phyloP scores from a whole-genome alignment of 2,329 filamentous ascomycete genomes.

The Calonectria pteridis region DNA sequence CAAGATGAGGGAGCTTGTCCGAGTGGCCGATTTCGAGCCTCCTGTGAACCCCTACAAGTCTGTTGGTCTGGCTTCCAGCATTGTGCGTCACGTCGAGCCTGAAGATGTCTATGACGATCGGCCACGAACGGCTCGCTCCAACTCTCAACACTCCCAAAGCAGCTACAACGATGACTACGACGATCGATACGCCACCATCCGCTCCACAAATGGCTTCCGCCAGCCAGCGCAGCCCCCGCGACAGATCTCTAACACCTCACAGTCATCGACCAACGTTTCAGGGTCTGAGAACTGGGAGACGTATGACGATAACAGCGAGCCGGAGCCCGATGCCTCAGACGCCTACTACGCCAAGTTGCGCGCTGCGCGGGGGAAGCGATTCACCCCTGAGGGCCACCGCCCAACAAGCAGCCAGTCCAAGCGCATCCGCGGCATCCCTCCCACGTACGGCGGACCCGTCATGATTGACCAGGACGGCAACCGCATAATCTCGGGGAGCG shows the following conservation, averaged over 20 bases:
- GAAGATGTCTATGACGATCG: constrained; percentile 90
- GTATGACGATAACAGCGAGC: constrained; percentile 86
- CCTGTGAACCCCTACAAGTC: constrained; percentile 62
- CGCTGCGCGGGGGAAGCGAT: constrained; percentile 75
- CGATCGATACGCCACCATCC: constrained; percentile 57
- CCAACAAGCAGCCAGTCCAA: constrained; percentile 61
- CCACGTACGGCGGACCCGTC: constrained; percentile 60
- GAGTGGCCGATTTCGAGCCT: constrained; percentile 64
- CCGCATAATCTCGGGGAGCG: constrained; percentile 72
- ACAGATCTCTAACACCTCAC: constrained; percentile 75
- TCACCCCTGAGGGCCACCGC: constrained; percentile 63
- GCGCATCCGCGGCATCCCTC: constrained; percentile 66
- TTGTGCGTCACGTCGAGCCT: constrained; percentile 73
- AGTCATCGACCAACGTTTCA: constrained; percentile 80
- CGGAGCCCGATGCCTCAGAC: constrained; percentile 80
- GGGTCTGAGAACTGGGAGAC: constrained; percentile 99
- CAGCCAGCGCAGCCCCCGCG: constrained; percentile 61
- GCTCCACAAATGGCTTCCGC: constrained; percentile 53
- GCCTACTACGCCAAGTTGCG: constrained; percentile 84
- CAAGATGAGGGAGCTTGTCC: constrained; percentile 86
- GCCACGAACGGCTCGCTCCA: constrained; percentile 51
- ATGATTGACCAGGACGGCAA: constrained; percentile 71
- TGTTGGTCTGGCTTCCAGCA: constrained; percentile 63
- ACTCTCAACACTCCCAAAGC: constrained; percentile 52
- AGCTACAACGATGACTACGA: constrained; percentile 56